phyloP scores from a whole-genome alignment of 306 rosid genomes.

The Mimosa bimucronata region DNA sequence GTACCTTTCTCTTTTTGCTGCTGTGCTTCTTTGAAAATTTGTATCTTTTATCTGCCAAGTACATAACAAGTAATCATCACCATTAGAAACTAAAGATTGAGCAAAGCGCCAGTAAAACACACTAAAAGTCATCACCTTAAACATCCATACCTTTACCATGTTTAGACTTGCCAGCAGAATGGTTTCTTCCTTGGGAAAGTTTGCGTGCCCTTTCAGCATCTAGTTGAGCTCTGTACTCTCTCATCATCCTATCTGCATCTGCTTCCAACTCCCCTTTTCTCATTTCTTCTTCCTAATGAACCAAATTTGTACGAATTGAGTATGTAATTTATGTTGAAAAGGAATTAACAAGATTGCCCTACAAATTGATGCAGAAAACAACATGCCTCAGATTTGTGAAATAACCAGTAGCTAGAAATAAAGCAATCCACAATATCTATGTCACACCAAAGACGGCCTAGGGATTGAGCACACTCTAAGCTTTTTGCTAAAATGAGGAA shows the following conservation, averaged over 20 bases:
- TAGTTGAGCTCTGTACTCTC: slow-evolving; percentile 97
- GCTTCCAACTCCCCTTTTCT: slow-evolving; percentile 93
- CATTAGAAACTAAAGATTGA: slow-evolving; percentile 32
- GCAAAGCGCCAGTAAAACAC: slow-evolving; percentile 8
- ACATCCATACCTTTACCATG: slow-evolving; percentile 77
- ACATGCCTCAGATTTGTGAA: slow-evolving; percentile 11
- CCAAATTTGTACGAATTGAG: slow-evolving; percentile 30
- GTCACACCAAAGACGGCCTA: slow-evolving; percentile 11
- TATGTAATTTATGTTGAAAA: slow-evolving; percentile 12
- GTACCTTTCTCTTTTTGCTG: slow-evolving; percentile 91
- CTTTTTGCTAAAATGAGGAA: background rate
- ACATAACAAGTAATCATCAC: slow-evolving; percentile 22
- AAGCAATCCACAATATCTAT: slow-evolving; percentile 17
- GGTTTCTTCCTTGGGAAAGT: slow-evolving; percentile 91
- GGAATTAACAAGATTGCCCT: slow-evolving; percentile 7
- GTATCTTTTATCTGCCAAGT: slow-evolving; percentile 74
- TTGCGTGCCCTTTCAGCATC: slow-evolving; percentile 94
- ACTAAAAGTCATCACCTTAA: slow-evolving; percentile 16
- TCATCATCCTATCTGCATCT: slow-evolving; percentile 93
- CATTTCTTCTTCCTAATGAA: slow-evolving; percentile 85
- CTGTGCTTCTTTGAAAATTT: slow-evolving; percentile 83
- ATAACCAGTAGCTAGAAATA: slow-evolving; percentile 25
- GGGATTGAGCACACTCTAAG: background rate
- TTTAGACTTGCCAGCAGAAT: slow-evolving; percentile 68
- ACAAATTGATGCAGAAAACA: slow-evolving; percentile 19